Conservation (phyloP, 139 green algal species). For the Desmodesmus armatus region DNA sequence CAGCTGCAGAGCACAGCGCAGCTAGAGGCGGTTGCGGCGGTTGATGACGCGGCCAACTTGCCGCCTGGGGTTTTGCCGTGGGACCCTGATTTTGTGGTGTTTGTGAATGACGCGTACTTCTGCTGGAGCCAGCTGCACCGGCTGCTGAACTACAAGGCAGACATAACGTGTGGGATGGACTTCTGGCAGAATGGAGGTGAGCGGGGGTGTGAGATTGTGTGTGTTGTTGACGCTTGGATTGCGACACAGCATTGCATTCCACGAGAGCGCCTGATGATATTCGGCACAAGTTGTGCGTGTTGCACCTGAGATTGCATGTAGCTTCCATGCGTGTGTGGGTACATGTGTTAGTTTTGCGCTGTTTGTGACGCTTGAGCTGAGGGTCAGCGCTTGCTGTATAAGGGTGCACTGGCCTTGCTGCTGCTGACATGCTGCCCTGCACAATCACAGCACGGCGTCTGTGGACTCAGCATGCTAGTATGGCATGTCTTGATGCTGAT, state of each 20-base stretch:
- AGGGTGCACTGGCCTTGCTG: no score
- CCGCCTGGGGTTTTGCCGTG: not conserved
- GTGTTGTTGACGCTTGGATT: not conserved
- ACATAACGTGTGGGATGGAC: conserved; percentile 73
- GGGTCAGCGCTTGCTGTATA: no score
- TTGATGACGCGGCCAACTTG: not conserved
- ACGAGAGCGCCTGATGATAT: not conserved
- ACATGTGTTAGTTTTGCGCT: no score
- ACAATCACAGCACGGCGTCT: no score
- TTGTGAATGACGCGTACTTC: conserved; percentile 79
- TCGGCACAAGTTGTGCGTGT: not conserved
- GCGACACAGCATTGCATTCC: no score
- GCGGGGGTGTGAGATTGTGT: not conserved
- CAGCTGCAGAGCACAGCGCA: no score
- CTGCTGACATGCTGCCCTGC: no score
- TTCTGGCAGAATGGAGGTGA: conserved; percentile 43
- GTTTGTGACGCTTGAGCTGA: no score
- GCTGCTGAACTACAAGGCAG: conserved; percentile 49
- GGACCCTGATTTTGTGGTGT: conserved; percentile 58
- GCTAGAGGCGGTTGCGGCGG: no score
- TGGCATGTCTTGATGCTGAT: no score
- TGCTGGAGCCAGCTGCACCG: conserved; percentile 58
- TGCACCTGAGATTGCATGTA: not conserved
- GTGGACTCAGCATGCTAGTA: no score
- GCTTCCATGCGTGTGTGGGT: no score